phyloP scores from a whole-genome alignment of 176 grass and related monocot species.

The Hordeum marinum region DNA sequence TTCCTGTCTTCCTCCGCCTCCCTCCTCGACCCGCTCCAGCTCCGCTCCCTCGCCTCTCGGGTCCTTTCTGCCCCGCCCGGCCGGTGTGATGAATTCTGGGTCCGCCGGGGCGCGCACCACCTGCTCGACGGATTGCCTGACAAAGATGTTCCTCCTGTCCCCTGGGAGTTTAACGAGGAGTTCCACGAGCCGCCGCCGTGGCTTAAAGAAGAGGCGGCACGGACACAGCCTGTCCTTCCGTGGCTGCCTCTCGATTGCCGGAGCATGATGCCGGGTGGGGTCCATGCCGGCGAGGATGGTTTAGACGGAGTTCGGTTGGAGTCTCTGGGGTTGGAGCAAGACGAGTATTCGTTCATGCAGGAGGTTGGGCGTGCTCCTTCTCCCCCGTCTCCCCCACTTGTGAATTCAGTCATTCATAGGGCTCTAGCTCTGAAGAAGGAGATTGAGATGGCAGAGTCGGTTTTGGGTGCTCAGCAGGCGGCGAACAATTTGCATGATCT shows the following conservation, averaged over 20 bases:
- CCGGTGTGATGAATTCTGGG: conserved; percentile 32
- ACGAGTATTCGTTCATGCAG: conserved; percentile 27
- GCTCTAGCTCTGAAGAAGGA: conserved; percentile 37
- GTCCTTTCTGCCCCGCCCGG: conserved; percentile 4
- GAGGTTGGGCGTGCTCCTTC: background rate
- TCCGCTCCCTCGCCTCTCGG: conserved; percentile 31
- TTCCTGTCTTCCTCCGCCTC: conserved; percentile 42
- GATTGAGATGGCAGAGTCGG: conserved; percentile 30
- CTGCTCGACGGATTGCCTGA: conserved; percentile 73
- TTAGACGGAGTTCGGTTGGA: background rate
- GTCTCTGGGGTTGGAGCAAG: conserved; percentile 11
- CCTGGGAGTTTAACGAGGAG: conserved; percentile 17
- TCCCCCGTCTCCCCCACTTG: conserved; percentile 12
- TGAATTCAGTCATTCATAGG: background rate
- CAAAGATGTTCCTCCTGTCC: background rate
- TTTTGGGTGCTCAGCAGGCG: conserved; percentile 27
- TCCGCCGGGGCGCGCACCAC: conserved; percentile 40
- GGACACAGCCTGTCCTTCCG: conserved; percentile 31
- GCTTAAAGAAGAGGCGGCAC: conserved; percentile 30
- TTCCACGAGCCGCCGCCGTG: conserved; percentile 48
- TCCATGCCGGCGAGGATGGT: background rate
- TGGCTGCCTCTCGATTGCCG: conserved; percentile 62
- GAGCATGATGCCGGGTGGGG: background rate
- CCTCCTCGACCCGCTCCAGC: conserved; percentile 34
- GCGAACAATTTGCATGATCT: conserved; percentile 50